Base-by-base conservation (phyloP, 768 basidiomycete genomes). In the Mycena galopus region DNA sequence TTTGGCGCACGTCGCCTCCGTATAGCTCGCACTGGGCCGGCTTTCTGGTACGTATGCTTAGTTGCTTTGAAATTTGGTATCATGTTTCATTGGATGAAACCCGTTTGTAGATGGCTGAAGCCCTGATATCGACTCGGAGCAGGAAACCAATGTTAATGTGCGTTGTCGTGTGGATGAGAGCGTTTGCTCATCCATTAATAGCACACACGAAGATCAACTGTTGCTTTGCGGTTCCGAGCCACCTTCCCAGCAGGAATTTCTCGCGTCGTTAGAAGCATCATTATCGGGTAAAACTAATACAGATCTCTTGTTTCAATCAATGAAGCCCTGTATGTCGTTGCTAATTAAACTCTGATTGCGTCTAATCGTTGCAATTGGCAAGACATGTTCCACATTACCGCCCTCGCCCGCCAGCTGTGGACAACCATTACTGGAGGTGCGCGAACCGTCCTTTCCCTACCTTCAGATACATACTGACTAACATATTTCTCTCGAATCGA, bases 131-230 rank as follows among this genome's bases (percentile, higher is more conserved):
- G 2, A 51, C 44, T 6, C n/a, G 56, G 5, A 57, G 16, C 33
- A 39, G 72, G 35, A 68, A 23, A 4, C 72, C 72, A 19, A 42
- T 73, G 2, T 47, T 73, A n/a, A 25, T 65, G 66, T 73, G 1
- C 0, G 17, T 42, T 27, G 25, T 19, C 17, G 7, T 42, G 10
- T 39, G 25, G n/a, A 14, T 35, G 33, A 25, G 3, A 59, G 14
- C 3, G 4, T 33, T 5, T n/a, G 5, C 17, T n/a, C 7, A 27
- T 23, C 14, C 25, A 12, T 19, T 17, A 2, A 17, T 27, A 60
- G 59, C 12, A 60, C 59, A 10, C 23, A 19, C 16, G 59, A 39
- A 21, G 59, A 60, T 10, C 59, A 60, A 25, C 23, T 60, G 7
- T 14, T 42, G 4, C 39, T 60, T 4, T 39, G 25, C 37, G 59